A percentile compares a stretch with the other conserved stretches of the same genome.
These are phyloP conservation scores for Candida frijolesensis DNA, from an alignment of 1,139 yeast species.

Conservation along the genomic window DNA sequence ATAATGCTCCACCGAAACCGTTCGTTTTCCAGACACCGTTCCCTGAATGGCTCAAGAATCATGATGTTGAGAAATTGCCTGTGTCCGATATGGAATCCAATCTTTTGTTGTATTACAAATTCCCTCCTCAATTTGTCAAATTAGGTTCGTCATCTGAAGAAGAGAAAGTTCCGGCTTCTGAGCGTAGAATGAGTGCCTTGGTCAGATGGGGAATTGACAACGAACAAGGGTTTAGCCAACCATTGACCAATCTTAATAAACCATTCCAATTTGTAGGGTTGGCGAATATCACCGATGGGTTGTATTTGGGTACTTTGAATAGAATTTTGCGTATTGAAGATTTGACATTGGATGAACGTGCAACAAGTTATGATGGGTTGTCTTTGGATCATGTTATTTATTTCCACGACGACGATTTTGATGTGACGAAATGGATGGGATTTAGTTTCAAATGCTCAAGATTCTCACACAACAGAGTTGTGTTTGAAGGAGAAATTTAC, in stretches of 20 bases:
- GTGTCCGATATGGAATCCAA: conserved; percentile 20
- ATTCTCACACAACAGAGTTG: conserved; percentile 55
- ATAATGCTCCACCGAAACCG: conserved; percentile 29
- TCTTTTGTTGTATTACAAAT: conserved; percentile 30
- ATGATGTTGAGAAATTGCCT: conserved; percentile 21
- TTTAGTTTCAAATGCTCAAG: conserved; percentile 54
- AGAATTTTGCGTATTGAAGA: conserved; percentile 29
- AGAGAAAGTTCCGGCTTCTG: conserved; percentile 27
- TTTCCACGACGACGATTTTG: conserved; percentile 61
- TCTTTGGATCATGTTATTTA: conserved; percentile 71
- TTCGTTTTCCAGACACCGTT: conserved; percentile 42
- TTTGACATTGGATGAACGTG: conserved; percentile 27
- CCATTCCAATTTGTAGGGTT: conserved; percentile 59
- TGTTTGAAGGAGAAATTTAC: conserved; percentile 63
- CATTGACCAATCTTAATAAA: conserved; percentile 15
- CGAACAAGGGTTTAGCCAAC: conserved; percentile 20
- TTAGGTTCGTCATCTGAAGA: conserved; percentile 28
- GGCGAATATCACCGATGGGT: conserved; percentile 64
- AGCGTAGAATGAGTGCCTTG: conserved; percentile 46
- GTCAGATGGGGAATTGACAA: conserved; percentile 41
- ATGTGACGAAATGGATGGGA: conserved; percentile 56
- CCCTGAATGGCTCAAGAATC: conserved; percentile 30
- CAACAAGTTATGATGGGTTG: conserved; percentile 45
- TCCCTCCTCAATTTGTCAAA: conserved; percentile 43
- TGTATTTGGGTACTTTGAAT: conserved; percentile 49